Evolutionary conservation across 2,329 filamentous ascomycete genomes (phyloP), one percentile per base, ranked within the genome.

Genomic region (Emergomyces africanus): DNA sequence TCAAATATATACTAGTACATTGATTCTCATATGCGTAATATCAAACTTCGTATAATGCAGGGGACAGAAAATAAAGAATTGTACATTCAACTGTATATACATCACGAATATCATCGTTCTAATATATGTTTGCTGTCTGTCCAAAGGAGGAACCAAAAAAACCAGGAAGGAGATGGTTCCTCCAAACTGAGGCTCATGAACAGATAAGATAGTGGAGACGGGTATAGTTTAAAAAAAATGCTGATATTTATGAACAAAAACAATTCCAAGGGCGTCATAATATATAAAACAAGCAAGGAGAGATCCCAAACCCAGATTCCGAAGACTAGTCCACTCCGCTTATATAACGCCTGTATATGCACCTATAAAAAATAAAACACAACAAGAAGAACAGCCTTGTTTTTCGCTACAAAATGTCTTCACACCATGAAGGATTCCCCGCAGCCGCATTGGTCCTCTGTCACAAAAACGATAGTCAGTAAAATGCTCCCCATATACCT

Each of bases 381-480:
- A 42, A 42, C 23, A 23, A 48, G 14, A 12, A 23, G 20, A 60
- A 35, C n/a, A 54, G 25, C n/a, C n/a, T n/a, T n/a, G 37, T 20
- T 39, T 30, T 28, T 44, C 35, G 12, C n/a, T 20, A 23, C 15
- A 30, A 2, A n/a, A 25, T 18, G 28, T 25, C n/a, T 41, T 67
- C 69, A 78, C 51, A 91, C 88, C 86, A 90, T 96, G 72, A 97
- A 97, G 1, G 90, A 96, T 77, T 97, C 92, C 69, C 92, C 92
- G 66, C 92, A 97, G 44, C 92, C 92, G 68, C 92, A 97, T 79
- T 95, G 83, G 71, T 96, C 92, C 81, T 95, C 91, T 96, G 71
- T 62, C 51, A n/a, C 51, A n/a, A 35, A 50, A 35, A n/a, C 35
- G 6, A 33, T 20, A 10, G 9, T 48, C 63, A 70, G 65, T 71